Evolutionary conservation across 2,329 filamentous ascomycete genomes (phyloP).

Genomic region (Cercospora brassicicola): DNA sequence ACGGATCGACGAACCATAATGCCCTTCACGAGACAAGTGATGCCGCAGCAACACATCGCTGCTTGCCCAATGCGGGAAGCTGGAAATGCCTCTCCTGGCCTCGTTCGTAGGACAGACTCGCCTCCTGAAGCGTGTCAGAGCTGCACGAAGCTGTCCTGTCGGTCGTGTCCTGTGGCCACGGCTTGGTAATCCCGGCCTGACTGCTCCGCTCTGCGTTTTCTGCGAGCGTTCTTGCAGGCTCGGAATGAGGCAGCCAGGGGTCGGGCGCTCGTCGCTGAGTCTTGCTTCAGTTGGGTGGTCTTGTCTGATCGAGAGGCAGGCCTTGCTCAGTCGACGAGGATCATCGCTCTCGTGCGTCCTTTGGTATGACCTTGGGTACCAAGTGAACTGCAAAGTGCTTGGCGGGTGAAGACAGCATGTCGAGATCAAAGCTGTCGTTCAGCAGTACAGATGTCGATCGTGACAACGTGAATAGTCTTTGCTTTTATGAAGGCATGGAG

Average conservation of each 20-base stretch:
- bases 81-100: not conserved
- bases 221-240: not conserved
- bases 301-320: not conserved
- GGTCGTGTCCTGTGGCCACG: not conserved
- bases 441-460: not conserved
- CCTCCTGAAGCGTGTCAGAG: not conserved
- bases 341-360: not conserved
- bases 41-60: not conserved
- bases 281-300: not conserved
- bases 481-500: not conserved
- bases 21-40: not conserved
- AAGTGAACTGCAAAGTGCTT: not conserved
- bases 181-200: not conserved
- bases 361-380: conserved; percentile 2
- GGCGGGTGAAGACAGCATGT: not conserved
- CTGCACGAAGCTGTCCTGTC: not conserved
- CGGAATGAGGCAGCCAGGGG: not conserved
- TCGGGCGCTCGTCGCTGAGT: not conserved
- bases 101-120: not conserved
- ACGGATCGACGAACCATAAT: not conserved
- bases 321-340: not conserved
- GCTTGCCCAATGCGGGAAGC: not conserved
- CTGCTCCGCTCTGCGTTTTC: not conserved
- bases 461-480: not conserved
- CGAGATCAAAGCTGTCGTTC: not conserved